Evolutionary conservation across 2,329 filamentous ascomycete genomes (phyloP).

Genomic region (Penicillium rolfsii): DNA sequence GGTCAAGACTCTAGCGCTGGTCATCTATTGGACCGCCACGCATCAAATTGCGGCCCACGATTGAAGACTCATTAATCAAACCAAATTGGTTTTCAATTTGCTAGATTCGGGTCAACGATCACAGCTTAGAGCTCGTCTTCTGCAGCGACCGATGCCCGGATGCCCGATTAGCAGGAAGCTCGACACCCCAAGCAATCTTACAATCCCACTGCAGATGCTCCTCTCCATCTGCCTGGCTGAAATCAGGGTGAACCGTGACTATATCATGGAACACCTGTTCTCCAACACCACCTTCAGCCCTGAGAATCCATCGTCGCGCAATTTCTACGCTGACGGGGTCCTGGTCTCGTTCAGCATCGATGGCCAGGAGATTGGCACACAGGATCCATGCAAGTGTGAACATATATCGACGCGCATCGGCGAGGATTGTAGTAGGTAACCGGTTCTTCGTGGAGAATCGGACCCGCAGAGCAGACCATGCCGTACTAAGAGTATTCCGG

Average conservation of each 20-base stretch:
- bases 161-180: conserved; percentile 24
- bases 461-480: conserved; percentile 25
- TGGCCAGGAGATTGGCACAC: conserved; percentile 39
- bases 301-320: conserved; percentile 43
- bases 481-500: conserved; percentile 12
- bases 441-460: conserved; percentile 21
- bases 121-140: conserved; percentile 21
- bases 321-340: conserved; percentile 40
- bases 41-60: no score
- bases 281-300: conserved; percentile 36
- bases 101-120: background rate
- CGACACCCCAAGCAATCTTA: conserved; percentile 28
- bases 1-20: no score
- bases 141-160: conserved; percentile 30
- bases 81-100: background rate
- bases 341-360: conserved; percentile 43
- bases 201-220: conserved; percentile 29
- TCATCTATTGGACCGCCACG: no score
- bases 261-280: conserved; percentile 34
- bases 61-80: background rate
- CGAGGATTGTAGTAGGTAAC: conserved; percentile 27
- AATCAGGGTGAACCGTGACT: conserved; percentile 7
- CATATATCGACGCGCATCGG: conserved; percentile 39
- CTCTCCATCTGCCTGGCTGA: conserved; percentile 8
- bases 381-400: conserved; percentile 44